Evolutionary conservation across 495 filamentous ascomycete genomes (phyloP), one percentile per base, ranked within the genome.

Genomic region (Trichocladium uniseriatum): DNA sequence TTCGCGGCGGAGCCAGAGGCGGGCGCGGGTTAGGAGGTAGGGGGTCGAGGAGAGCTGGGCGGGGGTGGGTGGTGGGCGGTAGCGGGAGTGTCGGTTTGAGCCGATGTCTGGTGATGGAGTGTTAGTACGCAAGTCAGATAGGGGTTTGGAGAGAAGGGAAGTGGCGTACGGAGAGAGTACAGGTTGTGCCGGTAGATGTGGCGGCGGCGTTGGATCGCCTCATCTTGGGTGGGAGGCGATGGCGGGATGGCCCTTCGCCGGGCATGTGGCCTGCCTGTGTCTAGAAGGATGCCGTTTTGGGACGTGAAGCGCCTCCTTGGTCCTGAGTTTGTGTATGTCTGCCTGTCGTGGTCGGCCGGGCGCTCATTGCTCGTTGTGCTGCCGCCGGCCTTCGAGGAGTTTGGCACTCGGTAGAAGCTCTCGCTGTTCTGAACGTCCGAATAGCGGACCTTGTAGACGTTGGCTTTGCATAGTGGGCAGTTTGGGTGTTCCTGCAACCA

Each of bases 1-100:
- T 56, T 98, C 92, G 31, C 92, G 78, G 4, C 92, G 79, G 45
- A 95, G 80, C 81, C 87, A 98, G 46, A 80, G 82, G 27, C 87
- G 75, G n/a, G 92, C 91, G 18, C 87, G 80, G 2, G 85, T 87
- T 37, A 89, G 72, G 0, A 95, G 76, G 35, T 83, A 56, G 72
- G 40, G 82, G 69, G 49, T 85, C 77, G 6, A 64, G 64, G 48
- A 68, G 63, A 96, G 86, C 2, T 77, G 55, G 29, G 76, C 62
- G 0, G 89, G 86, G 3, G 80, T 84, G 20, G 94, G 73, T 48
- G 90, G 69, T 49, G 89, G 82, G 35, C 75, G 79, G 61, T 89
- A 95, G 28, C 79, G 78, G 0, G 89, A 94, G 14, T 59, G 57
- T 1, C 82, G 79, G 64, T 95, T 96, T 10, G 82, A 81, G 46